Base-by-base conservation (phyloP, 148 eudicot species). In the Gaultheria prostrata region DNA sequence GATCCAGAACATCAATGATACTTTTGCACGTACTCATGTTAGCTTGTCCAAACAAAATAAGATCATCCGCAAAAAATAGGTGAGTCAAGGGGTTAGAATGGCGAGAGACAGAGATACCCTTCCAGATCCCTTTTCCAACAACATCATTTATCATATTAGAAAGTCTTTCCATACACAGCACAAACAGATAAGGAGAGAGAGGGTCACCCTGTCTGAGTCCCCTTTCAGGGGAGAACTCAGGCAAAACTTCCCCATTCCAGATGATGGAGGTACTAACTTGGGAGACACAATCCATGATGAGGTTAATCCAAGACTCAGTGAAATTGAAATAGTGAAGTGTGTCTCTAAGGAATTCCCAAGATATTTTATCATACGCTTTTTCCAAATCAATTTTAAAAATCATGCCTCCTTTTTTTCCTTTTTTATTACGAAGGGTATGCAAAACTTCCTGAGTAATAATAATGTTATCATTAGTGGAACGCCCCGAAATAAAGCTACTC, bases 11-110 rank as follows among this genome's bases (percentile, higher is more conserved):
- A 0, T 32, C 75, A 5, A 28, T 4, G 7, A 28, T 70, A 0
- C 1, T 3, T 14, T 0, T 6, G 1, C 43, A 70, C 4, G 20
- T 33, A 0, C 20, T 4, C 0, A 11, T 0, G 1, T 1, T 5
- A 4, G 43, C 75, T 15, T 28, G 20, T 0, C 17, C 75, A 5
- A 70, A 70, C 1, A 70, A 0, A 1, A 70, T 12, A 3, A 70
- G 20, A 33, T 30, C 75, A 5, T 70, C 75, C 1, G 8, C 43
- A 70, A 70, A 70, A 33, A 70, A 70, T 1, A 70, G 20, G 2
- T 70, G 75, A 8, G 20, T 3, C 0, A 30, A 0, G 20, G 4
- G 21, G 6, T 46, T 57, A 13, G 39, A 0, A 5, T 69, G 30
- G 0, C 6, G 3, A 7, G 73, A 11, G 6, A 11, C 21, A 2